phyloP scores from a whole-genome alignment of 805 yeast species.

The Barnettozyma sucrosica region DNA sequence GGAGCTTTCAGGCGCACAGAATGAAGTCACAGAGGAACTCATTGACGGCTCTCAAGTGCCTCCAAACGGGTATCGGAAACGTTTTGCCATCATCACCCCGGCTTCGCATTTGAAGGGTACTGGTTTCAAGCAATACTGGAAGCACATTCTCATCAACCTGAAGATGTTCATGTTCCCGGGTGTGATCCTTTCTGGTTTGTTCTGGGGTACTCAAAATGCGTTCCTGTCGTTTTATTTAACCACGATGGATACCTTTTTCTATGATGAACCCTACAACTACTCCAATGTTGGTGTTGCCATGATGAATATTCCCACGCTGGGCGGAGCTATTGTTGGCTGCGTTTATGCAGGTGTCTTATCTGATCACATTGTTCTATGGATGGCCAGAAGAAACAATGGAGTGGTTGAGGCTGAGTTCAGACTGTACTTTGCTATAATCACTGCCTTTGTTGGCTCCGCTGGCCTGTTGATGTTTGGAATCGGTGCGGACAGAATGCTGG shows the following conservation, averaged over 20 bases:
- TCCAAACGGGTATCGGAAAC: conserved; percentile 38
- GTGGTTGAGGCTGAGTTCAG: conserved; percentile 62
- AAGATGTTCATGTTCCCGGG: conserved; percentile 62
- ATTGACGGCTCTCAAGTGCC: conserved; percentile 39
- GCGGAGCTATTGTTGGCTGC: conserved; percentile 65
- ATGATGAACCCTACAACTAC: conserved; percentile 62
- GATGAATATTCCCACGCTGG: conserved; percentile 66
- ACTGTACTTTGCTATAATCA: conserved; percentile 48
- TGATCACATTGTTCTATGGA: conserved; percentile 54
- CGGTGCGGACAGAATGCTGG: conserved; percentile 52
- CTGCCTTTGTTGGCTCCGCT: conserved; percentile 52
- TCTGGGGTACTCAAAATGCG: conserved; percentile 80
- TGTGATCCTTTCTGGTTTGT: conserved; percentile 57
- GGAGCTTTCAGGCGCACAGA: not conserved
- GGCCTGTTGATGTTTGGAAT: conserved; percentile 63
- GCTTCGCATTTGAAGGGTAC: conserved; percentile 55
- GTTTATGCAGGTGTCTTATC: conserved; percentile 55
- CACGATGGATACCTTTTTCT: conserved; percentile 62
- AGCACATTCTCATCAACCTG: conserved; percentile 43
- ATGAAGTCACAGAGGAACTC: conserved; percentile 19
- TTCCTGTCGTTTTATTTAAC: conserved; percentile 70
- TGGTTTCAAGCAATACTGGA: conserved; percentile 61
- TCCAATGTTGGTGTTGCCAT: conserved; percentile 62
- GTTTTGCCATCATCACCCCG: conserved; percentile 45
- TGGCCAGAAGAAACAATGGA: conserved; percentile 57